These are phyloP conservation scores for Fraxinus cuspidata DNA, from an alignment of 257 asterid genomes.

Conservation along the genomic window DNA sequence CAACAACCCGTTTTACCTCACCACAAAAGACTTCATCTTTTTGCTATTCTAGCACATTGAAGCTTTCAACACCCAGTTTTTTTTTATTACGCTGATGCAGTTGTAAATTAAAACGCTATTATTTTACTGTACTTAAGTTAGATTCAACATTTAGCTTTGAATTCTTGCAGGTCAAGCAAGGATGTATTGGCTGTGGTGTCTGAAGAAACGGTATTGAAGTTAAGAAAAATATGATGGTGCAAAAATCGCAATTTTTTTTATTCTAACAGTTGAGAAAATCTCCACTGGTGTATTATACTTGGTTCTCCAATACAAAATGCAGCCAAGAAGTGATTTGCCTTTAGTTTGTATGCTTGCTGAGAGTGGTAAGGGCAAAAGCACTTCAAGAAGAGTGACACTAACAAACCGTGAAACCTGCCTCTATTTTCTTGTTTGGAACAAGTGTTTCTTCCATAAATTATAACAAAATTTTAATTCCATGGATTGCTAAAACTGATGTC, in stretches of 20 bases:
- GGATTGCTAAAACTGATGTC: not conserved
- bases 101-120: not conserved
- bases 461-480: not conserved
- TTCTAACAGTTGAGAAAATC: too few relatives aligned
- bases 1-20: slow-evolving; percentile 36
- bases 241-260: too few relatives aligned
- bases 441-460: not conserved
- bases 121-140: not conserved
- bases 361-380: not conserved
- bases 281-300: too few relatives aligned
- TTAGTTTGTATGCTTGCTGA: too few relatives aligned
- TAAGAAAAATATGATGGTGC: too few relatives aligned
- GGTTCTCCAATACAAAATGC: too few relatives aligned
- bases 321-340: too few relatives aligned
- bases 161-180: slow-evolving; percentile 41
- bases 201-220: too few relatives aligned
- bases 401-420: not conserved
- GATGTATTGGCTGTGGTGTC: slow-evolving; percentile 50
- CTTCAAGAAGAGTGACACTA: not conserved
- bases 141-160: not conserved
- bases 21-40: slow-evolving; percentile 27
- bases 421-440: not conserved
- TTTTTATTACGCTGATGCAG: too few relatives aligned
- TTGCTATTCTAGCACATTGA: slow-evolving; percentile 35
- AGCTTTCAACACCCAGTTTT: slow-evolving; percentile 51